Base-by-base conservation (phyloP, 2,329 filamentous ascomycete genomes). In the Endoconidiophora laricicola region DNA sequence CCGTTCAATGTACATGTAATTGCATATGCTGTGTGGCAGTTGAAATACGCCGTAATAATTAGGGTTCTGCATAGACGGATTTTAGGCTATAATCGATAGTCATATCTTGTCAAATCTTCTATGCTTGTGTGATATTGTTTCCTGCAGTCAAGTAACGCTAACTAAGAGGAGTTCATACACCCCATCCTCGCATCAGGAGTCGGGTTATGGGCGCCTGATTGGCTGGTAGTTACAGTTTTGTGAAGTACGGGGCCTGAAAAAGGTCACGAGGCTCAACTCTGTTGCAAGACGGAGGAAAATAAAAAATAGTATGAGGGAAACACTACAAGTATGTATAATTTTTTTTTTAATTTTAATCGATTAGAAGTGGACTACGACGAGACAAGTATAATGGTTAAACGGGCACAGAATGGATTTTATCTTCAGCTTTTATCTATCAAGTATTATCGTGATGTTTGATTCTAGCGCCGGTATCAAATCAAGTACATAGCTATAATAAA, bases 251-350 rank as follows among this genome's bases (percentile, higher is more conserved):
- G 46, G 46, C 22, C 38, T 16, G 29, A 37, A 39, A 48, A 48
- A 20, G 46, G 48, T 50, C 48, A 50, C 42, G 48, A 50, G 48
- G 48, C 48, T 50, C 42, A 45, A 50, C 29, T 46, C 6, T 37
- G 33, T 46, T 33, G 33, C 26, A 46, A 36, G 26, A 37, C 18
- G 26, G 22, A 20, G 44, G 44, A n/a, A 36, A 36, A 22, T 6
- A 22, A 37, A 22, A 46, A 20, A 16, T 4, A 43, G 40, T 18
- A 22, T 43, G 20, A 14, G 40, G 16, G 23, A 23, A 42, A 18
- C 5, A 6, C 18, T 43, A 43, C n/a, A 20, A 43, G 16, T 18
- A 18, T 18, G 16, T 18, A 18, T 18, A 18, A 18, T 18, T 1
- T 18, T 18, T 18, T 18, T 18, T 18, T 18, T 18, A 18, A 1